Conservation (phyloP, 371 early-diverging fungal genomes). For the Mortierella sp. region DNA sequence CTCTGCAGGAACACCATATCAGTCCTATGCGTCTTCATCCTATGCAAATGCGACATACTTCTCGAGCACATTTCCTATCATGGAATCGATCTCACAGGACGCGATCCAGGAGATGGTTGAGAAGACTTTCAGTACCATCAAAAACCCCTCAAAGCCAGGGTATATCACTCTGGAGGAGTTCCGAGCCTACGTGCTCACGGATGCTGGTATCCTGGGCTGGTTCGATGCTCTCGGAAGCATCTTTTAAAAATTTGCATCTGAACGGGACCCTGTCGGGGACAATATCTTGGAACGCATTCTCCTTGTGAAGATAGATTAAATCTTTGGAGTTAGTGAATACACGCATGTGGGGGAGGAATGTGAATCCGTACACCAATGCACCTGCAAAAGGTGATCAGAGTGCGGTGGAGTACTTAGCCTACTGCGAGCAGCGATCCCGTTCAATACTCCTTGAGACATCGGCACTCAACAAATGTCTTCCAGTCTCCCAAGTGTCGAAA, state of each 20-base stretch:
- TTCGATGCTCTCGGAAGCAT: constrained; percentile 79
- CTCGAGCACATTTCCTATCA: constrained; percentile 80
- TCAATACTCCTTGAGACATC: no score
- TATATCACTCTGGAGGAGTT: constrained; percentile 86
- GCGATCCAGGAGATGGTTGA: constrained; percentile 96
- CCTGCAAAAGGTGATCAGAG: no score
- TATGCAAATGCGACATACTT: constrained; percentile 57
- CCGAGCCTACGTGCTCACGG: constrained; percentile 71
- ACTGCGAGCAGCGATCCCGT: no score
- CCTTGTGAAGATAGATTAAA: no score
- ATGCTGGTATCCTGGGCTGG: constrained; percentile 76
- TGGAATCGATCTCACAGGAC: constrained; percentile 93
- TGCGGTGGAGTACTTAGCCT: no score
- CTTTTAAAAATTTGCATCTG: constrained; percentile 58
- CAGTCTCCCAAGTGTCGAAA: no score
- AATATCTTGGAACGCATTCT: no score
- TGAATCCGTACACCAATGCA: no score
- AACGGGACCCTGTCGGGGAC: not conserved
- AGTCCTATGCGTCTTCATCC: constrained; percentile 37
- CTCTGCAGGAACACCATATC: constrained; percentile 50
- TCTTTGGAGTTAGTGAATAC: no score
- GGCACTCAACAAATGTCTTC: no score
- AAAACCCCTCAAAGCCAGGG: constrained; percentile 62
- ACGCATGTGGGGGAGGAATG: no score
- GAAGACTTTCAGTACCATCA: constrained; percentile 79